Evolutionary conservation across 768 basidiomycete genomes (phyloP), one percentile per base, ranked within the genome.

Genomic region (Omphalotus guepiniiformis): DNA sequence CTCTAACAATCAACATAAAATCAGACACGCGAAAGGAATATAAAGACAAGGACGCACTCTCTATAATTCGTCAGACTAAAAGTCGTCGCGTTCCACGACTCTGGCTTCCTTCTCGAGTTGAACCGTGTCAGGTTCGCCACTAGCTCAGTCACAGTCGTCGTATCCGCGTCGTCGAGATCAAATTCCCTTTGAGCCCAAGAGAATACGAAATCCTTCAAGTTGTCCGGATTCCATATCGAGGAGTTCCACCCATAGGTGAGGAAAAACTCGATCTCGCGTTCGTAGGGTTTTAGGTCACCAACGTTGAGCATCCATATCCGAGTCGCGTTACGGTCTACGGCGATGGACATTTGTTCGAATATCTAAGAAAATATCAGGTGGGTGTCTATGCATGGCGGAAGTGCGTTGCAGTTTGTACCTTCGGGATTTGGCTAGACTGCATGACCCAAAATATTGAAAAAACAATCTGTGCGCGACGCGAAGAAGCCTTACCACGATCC

Each of bases 271-370:
- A 71, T 81, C 42, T 82, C 77, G 42, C 83, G 76, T 54, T 88
- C 86, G 51, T 82, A 82, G 2, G 83, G 84, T 59, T 87, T 87
- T 42, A 88, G 63, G 54, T 87, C 84, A 13, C 86, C 86, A 46
- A 88, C 84, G 58, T 87, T 88, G 46, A 88, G 62, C 36, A 88
- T 75, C 83, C 83, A 86, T 38, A 88, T 64, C 13, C 70, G 69
- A 11, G 69, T 75, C 6, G 82, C 82, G 22, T 80, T 67, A 22
- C 79, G 75, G 15, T 77, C 75, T 11, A 79, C 70, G 1, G 83
- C 80, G 18, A 84, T 67, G 19, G 81, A 80, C 74, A 88, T 75
- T 67, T 86, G 83, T 53, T 88, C 82, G 61, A 75, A 80, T 6
- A 77, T 71, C 78, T 79, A 43, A 5, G 23, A 18, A 25, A 41